Conservation (phyloP, 768 basidiomycete species). For the Amanita muscaria region DNA sequence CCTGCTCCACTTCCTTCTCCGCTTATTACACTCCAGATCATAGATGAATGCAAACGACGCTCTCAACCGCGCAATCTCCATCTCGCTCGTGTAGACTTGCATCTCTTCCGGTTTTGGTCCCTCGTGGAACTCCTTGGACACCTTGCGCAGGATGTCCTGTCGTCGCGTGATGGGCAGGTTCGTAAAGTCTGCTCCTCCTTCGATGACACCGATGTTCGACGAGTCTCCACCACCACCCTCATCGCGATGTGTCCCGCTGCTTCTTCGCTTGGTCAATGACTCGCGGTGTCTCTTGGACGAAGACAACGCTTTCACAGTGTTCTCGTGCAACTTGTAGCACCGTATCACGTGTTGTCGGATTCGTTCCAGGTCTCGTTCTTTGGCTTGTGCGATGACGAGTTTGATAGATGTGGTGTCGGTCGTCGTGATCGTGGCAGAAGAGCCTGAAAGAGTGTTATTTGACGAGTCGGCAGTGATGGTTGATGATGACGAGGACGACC, state of each 20-base stretch:
- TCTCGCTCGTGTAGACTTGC: conserved; percentile 22
- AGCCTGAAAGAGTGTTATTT: too few relatives aligned
- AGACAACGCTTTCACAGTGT: background rate
- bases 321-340: conserved; percentile 18
- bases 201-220: too few relatives aligned
- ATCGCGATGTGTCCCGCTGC: background rate
- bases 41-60: conserved; percentile 50
- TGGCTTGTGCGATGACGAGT: conserved; percentile 8
- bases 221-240: background rate
- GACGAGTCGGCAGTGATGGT: background rate
- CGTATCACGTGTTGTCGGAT: conserved; percentile 33
- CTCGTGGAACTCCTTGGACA: conserved; percentile 36
- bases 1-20: conserved; percentile 18
- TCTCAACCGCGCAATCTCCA: conserved; percentile 28
- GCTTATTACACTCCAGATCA: conserved; percentile 19
- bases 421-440: background rate
- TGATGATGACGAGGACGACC: too few relatives aligned
- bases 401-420: background rate
- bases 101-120: conserved; percentile 16
- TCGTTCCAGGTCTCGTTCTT: conserved; percentile 25
- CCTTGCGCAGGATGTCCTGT: conserved; percentile 41
- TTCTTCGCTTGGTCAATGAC: background rate
- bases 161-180: conserved; percentile 35
- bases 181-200: conserved; percentile 21
- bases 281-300: too few relatives aligned